Percentiles rank a stretch among this genome's conserved stretches.
These are phyloP conservation scores for Talaromyces sp. DNA, from an alignment of 2,329 filamentous ascomycete species.

Conservation along the genomic window DNA sequence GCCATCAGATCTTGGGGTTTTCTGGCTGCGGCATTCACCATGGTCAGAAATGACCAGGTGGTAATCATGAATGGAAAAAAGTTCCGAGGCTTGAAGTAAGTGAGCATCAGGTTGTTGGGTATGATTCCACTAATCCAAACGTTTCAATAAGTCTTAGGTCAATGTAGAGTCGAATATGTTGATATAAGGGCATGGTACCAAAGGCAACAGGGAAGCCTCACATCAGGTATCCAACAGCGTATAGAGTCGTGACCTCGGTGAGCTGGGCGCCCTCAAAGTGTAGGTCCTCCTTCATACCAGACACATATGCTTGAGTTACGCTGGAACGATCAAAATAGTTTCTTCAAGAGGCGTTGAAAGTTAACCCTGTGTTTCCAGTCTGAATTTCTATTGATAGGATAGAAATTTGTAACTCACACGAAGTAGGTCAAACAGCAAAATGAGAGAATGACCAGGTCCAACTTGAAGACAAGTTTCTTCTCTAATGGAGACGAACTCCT, in stretches of 20 bases:
- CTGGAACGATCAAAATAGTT: constrained; percentile 47
- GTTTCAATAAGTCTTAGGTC: not conserved
- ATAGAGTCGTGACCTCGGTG: constrained; percentile 21
- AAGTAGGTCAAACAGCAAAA: constrained; percentile 47
- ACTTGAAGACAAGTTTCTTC: constrained; percentile 45
- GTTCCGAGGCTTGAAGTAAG: constrained; percentile 24
- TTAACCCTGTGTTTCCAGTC: not conserved
- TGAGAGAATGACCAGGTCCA: constrained; percentile 46
- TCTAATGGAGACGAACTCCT: constrained; percentile 19
- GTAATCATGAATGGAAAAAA: constrained; percentile 29
- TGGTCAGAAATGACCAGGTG: constrained; percentile 27
- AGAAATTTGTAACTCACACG: constrained; percentile 17
- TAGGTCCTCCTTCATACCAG: constrained; percentile 30
- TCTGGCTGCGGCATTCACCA: constrained; percentile 25
- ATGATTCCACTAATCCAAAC: constrained; percentile 9
- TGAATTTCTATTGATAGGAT: not conserved
- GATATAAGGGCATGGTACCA: not conserved
- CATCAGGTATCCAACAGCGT: constrained; percentile 23
- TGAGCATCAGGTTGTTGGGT: constrained; percentile 23
- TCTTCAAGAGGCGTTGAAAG: not conserved
- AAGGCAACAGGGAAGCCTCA: constrained; percentile 7
- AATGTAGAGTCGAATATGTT: not conserved
- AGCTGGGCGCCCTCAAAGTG: constrained; percentile 25
- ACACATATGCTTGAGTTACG: constrained; percentile 45
- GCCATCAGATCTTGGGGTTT: constrained; percentile 28